Evolutionary conservation across 202 grass and related monocot species (phyloP).

Genomic region (Panicum hallii): DNA sequence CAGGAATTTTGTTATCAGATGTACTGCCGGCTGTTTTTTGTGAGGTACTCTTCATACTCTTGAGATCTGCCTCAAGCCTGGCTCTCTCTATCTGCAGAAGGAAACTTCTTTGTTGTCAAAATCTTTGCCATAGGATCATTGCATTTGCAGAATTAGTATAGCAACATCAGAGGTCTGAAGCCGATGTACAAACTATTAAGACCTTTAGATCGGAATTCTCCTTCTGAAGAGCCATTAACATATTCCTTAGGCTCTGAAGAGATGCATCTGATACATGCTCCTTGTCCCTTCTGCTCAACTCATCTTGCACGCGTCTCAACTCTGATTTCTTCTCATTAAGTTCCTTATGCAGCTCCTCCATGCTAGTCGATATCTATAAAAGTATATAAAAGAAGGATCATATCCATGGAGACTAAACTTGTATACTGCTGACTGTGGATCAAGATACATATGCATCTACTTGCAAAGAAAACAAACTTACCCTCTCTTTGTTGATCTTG

Average conservation of each 20-base stretch:
- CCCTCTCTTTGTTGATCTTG: slow-evolving; percentile 73
- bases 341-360: slow-evolving; percentile 68
- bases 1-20: slow-evolving; percentile 50
- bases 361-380: slow-evolving; percentile 57
- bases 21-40: slow-evolving; percentile 50
- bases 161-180: neutral
- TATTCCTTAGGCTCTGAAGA: slow-evolving; percentile 58
- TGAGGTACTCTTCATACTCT: slow-evolving; percentile 39
- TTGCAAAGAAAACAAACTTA: slow-evolving; percentile 40
- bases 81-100: slow-evolving; percentile 65
- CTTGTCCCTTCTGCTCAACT: slow-evolving; percentile 57
- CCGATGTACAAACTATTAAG: slow-evolving; percentile 33
- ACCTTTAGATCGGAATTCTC: slow-evolving; percentile 89
- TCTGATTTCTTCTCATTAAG: slow-evolving; percentile 70
- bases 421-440: neutral
- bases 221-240: slow-evolving; percentile 70
- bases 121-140: slow-evolving; percentile 22
- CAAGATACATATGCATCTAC: slow-evolving; percentile 31
- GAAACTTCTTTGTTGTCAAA: slow-evolving; percentile 41
- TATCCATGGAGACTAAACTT: neutral
- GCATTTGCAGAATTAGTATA: neutral
- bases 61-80: slow-evolving; percentile 62
- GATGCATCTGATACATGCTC: slow-evolving; percentile 56
- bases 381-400: slow-evolving; percentile 24
- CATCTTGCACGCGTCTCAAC: slow-evolving; percentile 61